Percentiles rank a stretch among this genome's conserved stretches.
phyloP scores from a whole-genome alignment of 768 basidiomycete genomes.

The Collybia sp. region DNA sequence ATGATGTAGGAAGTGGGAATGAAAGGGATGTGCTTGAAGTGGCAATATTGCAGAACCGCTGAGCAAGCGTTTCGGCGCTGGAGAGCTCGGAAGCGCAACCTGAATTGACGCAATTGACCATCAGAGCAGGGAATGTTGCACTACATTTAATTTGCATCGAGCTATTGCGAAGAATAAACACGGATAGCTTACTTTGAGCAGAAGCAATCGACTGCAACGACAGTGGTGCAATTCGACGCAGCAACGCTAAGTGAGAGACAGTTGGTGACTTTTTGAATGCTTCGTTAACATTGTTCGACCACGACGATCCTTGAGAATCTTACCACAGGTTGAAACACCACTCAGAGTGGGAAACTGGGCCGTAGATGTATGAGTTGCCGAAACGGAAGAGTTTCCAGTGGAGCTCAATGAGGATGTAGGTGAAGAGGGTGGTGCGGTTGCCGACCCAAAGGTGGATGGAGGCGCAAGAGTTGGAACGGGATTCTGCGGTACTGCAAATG shows the following conservation, averaged over 20 bases:
- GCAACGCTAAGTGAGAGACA: slow-evolving; percentile 37
- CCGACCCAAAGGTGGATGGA: slow-evolving; percentile 11
- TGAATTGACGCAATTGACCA: slow-evolving; percentile 31
- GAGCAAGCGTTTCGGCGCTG: slow-evolving; percentile 37
- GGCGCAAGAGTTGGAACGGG: slow-evolving; percentile 8
- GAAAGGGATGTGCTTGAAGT: slow-evolving; percentile 14
- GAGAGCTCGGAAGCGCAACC: slow-evolving; percentile 31
- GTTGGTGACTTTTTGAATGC: slow-evolving; percentile 29
- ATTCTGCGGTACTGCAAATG: not conserved
- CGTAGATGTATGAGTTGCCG: slow-evolving; percentile 24
- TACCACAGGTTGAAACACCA: slow-evolving; percentile 34
- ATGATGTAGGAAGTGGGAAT: slow-evolving; percentile 12
- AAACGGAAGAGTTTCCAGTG: slow-evolving; percentile 8
- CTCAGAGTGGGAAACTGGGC: slow-evolving; percentile 34
- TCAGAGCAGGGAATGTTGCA: slow-evolving; percentile 26
- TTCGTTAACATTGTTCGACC: not conserved
- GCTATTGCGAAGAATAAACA: not conserved
- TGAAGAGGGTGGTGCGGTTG: not conserved
- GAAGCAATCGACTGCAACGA: slow-evolving; percentile 46
- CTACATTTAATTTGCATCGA: slow-evolving; percentile 8
- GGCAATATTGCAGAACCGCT: slow-evolving; percentile 38
- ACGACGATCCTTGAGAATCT: slow-evolving; percentile 3
- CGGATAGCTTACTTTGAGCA: slow-evolving; percentile 30
- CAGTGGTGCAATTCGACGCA: slow-evolving; percentile 34
- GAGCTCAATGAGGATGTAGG: slow-evolving; percentile 5